Base-by-base conservation (phyloP, 192 early-diverging fungal genomes). In the Coemansia sp. region DNA sequence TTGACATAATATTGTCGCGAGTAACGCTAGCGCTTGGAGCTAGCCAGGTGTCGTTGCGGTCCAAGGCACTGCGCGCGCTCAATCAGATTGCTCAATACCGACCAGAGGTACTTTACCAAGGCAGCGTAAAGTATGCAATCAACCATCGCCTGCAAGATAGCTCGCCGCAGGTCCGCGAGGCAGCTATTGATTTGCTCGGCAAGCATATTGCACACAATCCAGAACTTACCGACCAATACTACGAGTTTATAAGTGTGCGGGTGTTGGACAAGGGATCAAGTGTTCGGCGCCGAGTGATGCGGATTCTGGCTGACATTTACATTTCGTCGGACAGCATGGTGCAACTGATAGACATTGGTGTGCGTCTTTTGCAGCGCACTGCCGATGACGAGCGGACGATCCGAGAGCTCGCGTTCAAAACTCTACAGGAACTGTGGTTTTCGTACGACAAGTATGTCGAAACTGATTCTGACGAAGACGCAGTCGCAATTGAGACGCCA, bases 201-300 rank as follows among this genome's bases (percentile, higher is more conserved):
- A 90, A 89, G 57, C 92, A 93, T 62, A 71, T 95, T 50, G 82
- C 87, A 5, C 82, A 85, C 56, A 85, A 89, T 31, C 74, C 82
- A 8, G 83, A 74, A 51, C 82, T 96, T 17, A 84, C 89, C 1
- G 70, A 66, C 23, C 83, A 92, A 57, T 93, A 95, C 67, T 96
- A 94, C 62, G 85, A 87, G 29, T 75, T 92, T 41, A 82, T 96
- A 43, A 90, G 88, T 56, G 90, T 87, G 8, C 78, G 94, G 25
- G 85, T 95, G 3, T 77, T 93, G 61, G 96, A 98, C 79, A 93
- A 90, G 27, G 91, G 93, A 6, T 52, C 89, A 6, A 94, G 83
- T 69, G 94, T 98, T 19, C 88, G 96, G 16, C 94, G 94, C 76
- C 86, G 94, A 1, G 86, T 95, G 1, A 85, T 98, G 23, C 86